Evolutionary conservation across 2,329 filamentous ascomycete species (phyloP).

Genomic region (Gaeumannomyces tritici): DNA sequence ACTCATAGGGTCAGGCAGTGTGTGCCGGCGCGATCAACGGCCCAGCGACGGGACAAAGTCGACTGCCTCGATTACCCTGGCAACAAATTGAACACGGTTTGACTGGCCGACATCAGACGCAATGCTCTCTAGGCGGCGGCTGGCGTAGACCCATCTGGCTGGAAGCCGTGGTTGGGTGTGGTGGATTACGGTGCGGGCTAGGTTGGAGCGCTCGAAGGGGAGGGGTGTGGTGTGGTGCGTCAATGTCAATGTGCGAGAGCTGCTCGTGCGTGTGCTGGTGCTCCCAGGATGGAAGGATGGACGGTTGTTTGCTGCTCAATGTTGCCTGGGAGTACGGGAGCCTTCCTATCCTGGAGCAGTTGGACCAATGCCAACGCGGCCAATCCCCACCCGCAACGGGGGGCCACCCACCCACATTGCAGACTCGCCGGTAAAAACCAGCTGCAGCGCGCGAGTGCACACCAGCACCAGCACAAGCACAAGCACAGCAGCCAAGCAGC

Average conservation of each 20-base stretch:
- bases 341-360: background rate
- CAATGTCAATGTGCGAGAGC: no score
- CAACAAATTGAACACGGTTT: background rate
- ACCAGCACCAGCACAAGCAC: background rate
- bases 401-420: background rate
- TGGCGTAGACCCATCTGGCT: background rate
- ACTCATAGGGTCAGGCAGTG: slow-evolving; percentile 15
- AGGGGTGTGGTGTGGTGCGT: background rate
- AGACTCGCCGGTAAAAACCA: background rate
- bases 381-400: background rate
- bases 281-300: background rate
- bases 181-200: background rate
- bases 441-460: no score
- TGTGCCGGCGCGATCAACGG: background rate
- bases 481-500: background rate
- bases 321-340: background rate
- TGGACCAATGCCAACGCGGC: no score
- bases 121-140: background rate
- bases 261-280: background rate
- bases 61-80: background rate
- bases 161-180: background rate
- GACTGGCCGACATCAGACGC: slow-evolving; percentile 2
- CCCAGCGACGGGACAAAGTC: background rate
- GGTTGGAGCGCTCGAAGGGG: background rate
- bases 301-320: background rate